Conservation (phyloP, 2,329 filamentous ascomycete species). For the Hymenoscyphus infarciens region DNA sequence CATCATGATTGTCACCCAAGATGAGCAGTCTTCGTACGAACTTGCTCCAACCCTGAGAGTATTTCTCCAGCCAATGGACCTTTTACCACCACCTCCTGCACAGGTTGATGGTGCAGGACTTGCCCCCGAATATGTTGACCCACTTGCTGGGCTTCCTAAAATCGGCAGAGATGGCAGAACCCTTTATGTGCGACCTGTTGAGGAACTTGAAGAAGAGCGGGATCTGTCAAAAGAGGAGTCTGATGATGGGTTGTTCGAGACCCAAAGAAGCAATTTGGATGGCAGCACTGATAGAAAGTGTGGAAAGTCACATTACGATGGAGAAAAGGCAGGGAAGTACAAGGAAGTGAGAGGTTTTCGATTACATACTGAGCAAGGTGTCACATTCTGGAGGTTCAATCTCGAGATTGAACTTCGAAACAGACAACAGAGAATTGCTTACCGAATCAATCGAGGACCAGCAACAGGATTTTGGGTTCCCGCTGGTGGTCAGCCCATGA, state of each 20-base stretch:
- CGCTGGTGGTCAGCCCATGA: conserved; percentile 80
- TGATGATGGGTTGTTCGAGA: conserved; percentile 79
- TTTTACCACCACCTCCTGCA: conserved; percentile 73
- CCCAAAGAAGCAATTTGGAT: conserved; percentile 53
- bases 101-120: conserved; percentile 64
- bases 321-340: conserved; percentile 76
- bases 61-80: conserved; percentile 81
- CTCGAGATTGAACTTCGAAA: conserved; percentile 82
- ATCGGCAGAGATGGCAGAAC: conserved; percentile 80
- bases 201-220: conserved; percentile 72
- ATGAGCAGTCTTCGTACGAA: conserved; percentile 77
- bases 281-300: conserved; percentile 50
- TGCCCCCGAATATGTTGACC: conserved; percentile 81
- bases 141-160: conserved; percentile 82
- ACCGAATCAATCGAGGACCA: conserved; percentile 90
- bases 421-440: conserved; percentile 81
- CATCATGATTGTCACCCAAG: conserved; percentile 91
- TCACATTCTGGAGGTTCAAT: conserved; percentile 97
- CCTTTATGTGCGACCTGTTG: conserved; percentile 84
- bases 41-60: conserved; percentile 77
- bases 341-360: conserved; percentile 79
- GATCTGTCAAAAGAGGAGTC: conserved; percentile 79
- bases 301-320: conserved; percentile 58
- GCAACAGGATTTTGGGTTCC: conserved; percentile 94
- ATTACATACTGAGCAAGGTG: conserved; percentile 78